phyloP scores from a whole-genome alignment of 108 stramenopile species.

The Nitzschia palea region DNA sequence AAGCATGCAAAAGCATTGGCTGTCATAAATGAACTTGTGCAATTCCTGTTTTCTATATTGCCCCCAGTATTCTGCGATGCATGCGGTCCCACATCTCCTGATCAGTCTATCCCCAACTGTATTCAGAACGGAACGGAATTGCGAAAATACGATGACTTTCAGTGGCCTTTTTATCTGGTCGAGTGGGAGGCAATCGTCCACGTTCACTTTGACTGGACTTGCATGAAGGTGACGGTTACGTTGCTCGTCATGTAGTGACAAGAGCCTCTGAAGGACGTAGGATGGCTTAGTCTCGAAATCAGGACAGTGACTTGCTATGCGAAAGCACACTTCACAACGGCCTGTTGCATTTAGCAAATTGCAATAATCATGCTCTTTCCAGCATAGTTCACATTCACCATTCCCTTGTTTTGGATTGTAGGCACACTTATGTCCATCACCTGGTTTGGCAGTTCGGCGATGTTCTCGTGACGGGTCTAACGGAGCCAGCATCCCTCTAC shows the following conservation, averaged over 20 bases:
- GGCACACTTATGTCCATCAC: conserved; percentile 62
- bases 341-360: conserved; percentile 35
- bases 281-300: conserved; percentile 66
- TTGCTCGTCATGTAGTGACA: conserved; percentile 14
- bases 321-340: conserved; percentile 58
- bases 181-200: neutral
- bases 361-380: conserved; percentile 68
- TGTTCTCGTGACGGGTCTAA: conserved; percentile 14
- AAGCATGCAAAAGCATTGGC: conserved; percentile 80
- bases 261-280: conserved; percentile 63
- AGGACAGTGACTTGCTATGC: conserved; percentile 57
- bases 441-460: conserved; percentile 35
- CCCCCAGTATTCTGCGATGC: conserved; percentile 82
- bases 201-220: neutral
- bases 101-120: conserved; percentile 66
- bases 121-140: conserved; percentile 74
- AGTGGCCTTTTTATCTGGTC: conserved; percentile 42
- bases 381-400: conserved; percentile 73
- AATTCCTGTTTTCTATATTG: conserved; percentile 54
- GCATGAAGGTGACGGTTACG: neutral
- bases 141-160: conserved; percentile 84
- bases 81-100: conserved; percentile 62
- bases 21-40: conserved; percentile 55
- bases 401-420: conserved; percentile 41
- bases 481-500: conserved; percentile 17